phyloP scores from a whole-genome alignment of 345 rosid species.

The Corymbia maculata region DNA sequence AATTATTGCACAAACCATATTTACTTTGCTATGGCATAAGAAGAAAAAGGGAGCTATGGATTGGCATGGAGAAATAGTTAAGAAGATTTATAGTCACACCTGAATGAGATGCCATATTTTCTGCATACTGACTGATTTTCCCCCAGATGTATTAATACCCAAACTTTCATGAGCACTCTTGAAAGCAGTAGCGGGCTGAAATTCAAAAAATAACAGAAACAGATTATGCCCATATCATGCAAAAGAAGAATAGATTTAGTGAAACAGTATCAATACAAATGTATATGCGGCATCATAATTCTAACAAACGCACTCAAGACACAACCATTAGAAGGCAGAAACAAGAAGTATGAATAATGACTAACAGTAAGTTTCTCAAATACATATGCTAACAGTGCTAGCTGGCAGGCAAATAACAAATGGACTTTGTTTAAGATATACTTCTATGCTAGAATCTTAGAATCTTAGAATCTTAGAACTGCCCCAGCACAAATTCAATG shows the following conservation, averaged over 20 bases:
- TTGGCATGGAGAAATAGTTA: neutral
- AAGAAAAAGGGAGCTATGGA: neutral
- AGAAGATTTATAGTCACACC: conserved; percentile 22
- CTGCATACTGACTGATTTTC: conserved; percentile 88
- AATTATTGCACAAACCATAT: neutral
- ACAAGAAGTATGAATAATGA: neutral
- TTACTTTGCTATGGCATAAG: neutral
- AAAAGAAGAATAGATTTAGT: neutral
- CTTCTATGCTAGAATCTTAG: neutral
- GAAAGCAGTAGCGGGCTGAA: conserved; percentile 75
- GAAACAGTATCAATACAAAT: neutral
- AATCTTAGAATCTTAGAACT: neutral
- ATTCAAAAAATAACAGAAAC: neutral
- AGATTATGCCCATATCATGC: neutral
- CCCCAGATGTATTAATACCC: conserved; percentile 60
- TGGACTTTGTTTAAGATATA: neutral
- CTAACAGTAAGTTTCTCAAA: neutral
- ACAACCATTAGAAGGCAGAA: neutral
- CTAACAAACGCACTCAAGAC: neutral
- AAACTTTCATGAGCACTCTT: conserved; percentile 73
- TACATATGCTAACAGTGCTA: neutral
- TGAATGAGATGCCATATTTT: conserved; percentile 97
- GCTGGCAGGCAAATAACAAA: neutral
- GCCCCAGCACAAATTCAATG: neutral
- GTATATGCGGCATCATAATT: neutral